Base-by-base conservation (phyloP, 2,329 filamentous ascomycete species). In the Hymenotorrendiella dingleyae region DNA sequence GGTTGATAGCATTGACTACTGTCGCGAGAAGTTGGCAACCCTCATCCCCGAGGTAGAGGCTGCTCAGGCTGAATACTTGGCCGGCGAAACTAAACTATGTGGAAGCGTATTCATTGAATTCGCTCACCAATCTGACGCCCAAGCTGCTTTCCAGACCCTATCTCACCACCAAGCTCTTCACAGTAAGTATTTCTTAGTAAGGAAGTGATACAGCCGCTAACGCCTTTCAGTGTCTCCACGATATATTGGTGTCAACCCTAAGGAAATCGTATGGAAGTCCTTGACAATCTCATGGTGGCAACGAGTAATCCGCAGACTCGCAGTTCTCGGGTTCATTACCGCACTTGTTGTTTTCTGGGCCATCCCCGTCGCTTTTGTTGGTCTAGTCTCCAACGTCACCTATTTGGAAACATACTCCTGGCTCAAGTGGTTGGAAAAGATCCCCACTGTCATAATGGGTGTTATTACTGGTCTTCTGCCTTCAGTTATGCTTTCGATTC, bases 1-100 rank as follows among this genome's bases (percentile, higher is more conserved):
- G 63, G 90, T 96, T 12, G 93, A 98, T 66, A 93, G 89, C 0
- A 96, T 98, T 63, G 80, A 91, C 49, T 96, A 86, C 84, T 85
- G 81, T 50, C 84, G 93, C 39, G 70, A 73, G 1, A 84, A 94
- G 63, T 78, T 96, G 40, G 77, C 83, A 50, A 80, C 80, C 36
- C 76, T 94, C 33, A 82, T 84, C 40, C 82, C 85, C 0, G 74
- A 85, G 47, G 82, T 88, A 22, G 75, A 84, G 37, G 70, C 76
- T 30, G 73, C 79, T 19, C 86, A 93, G 62, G 73, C 71, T 29
- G 72, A 75, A 36, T 86, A 91, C 59, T 75, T 73, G 37, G 67
- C 71, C 20, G 79, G 84, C 39, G 74, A 85, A 28, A 78, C 72
- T 34, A 75, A 80, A 47, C 75, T 79, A 49, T 39, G 48, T 41